Percentiles rank a stretch among this genome's conserved stretches.
phyloP scores from a whole-genome alignment of 208 protist genomes.

The Jaenimonas drosophilae region DNA sequence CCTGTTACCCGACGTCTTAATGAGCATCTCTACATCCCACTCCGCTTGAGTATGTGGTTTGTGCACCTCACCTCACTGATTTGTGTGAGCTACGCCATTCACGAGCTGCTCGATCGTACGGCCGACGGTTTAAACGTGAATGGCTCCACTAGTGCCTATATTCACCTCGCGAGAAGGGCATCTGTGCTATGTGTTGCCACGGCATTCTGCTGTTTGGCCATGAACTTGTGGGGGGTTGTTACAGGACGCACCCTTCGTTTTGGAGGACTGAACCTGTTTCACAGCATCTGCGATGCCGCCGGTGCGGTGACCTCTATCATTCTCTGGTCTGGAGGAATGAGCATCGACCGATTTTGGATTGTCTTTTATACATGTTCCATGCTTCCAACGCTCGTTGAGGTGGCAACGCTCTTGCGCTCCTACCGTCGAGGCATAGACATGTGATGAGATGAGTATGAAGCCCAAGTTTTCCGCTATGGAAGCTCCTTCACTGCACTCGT shows the following conservation, averaged over 20 bases:
- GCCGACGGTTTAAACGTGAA: too few relatives aligned
- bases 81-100: conserved; percentile 28
- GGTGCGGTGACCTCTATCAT: conserved; percentile 53
- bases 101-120: too few relatives aligned
- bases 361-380: conserved; percentile 67
- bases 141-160: too few relatives aligned
- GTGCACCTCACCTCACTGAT: conserved; percentile 53
- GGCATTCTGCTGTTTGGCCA: conserved; percentile 38
- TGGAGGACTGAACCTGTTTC: conserved; percentile 42
- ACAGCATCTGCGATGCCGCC: conserved; percentile 29
- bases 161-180: conserved; percentile 18
- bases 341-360: conserved; percentile 48
- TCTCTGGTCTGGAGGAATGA: conserved; percentile 24
- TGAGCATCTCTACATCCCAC: conserved; percentile 36
- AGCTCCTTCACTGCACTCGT: too few relatives aligned
- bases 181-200: conserved; percentile 30
- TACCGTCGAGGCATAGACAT: conserved; percentile 33
- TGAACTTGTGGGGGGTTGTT: conserved; percentile 36
- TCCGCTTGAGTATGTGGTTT: conserved; percentile 26
- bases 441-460: conserved; percentile 15
- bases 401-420: conserved; percentile 26
- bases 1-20: conserved; percentile 27
- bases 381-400: conserved; percentile 54
- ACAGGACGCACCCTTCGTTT: conserved; percentile 55
- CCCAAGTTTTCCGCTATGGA: too few relatives aligned